Conservation (phyloP, 2,329 filamentous ascomycete species). For the Pyrenophora teres region DNA sequence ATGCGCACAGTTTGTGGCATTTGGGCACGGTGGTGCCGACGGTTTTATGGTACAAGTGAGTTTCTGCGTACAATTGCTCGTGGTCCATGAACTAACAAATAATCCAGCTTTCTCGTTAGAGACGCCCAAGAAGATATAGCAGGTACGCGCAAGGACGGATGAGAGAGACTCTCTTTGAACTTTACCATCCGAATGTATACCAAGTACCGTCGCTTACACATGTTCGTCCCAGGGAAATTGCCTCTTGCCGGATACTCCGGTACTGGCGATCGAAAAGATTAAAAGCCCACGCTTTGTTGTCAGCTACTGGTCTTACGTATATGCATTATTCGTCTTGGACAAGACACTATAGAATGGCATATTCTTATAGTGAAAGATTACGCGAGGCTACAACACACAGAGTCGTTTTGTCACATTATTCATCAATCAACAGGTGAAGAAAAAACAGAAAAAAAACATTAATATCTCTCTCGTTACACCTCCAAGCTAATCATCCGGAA, state of each 20-base stretch:
- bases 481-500: conserved; percentile 25
- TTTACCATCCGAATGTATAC: conserved; percentile 2
- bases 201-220: conserved; percentile 25
- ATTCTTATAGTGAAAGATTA: too few relatives aligned
- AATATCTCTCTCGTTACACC: neutral
- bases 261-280: conserved; percentile 11
- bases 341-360: too few relatives aligned
- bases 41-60: conserved; percentile 93
- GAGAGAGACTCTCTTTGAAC: conserved; percentile 5
- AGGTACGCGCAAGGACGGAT: conserved; percentile 70
- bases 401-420: neutral
- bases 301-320: too few relatives aligned
- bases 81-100: conserved; percentile 19
- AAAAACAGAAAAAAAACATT: neutral
- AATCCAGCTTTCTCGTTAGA: conserved; percentile 76
- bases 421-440: neutral
- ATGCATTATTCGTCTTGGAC: too few relatives aligned
- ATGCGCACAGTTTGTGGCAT: conserved; percentile 97
- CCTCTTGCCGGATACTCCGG: conserved; percentile 2
- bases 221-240: conserved; percentile 25
- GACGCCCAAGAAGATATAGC: conserved; percentile 84
- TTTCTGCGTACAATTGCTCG: conserved; percentile 27
- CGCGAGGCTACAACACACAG: too few relatives aligned
- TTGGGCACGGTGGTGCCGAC: conserved; percentile 87
- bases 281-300: neutral